Percentiles rank a stretch among this genome's conserved stretches.
Conservation (phyloP, 148 eudicot genomes). For the Rhododendron simsii region DNA sequence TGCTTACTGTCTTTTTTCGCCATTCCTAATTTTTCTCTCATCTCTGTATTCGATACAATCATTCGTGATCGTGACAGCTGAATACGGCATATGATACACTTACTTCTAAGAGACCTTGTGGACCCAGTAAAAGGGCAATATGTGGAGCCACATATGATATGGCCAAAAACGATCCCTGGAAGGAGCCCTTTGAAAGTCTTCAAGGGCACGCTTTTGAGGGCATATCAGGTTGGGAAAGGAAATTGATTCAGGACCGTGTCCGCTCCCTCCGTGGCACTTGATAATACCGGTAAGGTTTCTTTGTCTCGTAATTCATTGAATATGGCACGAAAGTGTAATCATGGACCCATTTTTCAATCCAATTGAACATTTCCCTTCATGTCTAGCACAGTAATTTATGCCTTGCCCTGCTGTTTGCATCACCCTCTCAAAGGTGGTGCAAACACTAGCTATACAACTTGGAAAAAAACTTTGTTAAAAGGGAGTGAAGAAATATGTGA, state of each 20-base stretch:
- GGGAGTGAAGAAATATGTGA: background rate
- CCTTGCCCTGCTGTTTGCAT: background rate
- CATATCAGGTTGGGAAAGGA: constrained; percentile 80
- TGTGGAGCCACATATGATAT: constrained; percentile 92
- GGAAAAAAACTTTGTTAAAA: background rate
- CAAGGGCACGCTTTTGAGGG: constrained; percentile 73
- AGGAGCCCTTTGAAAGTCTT: constrained; percentile 82
- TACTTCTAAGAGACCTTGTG: constrained; percentile 81
- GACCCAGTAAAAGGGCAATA: constrained; percentile 78
- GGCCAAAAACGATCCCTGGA: constrained; percentile 65
- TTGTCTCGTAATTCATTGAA: background rate
- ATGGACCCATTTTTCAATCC: background rate
- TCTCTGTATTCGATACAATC: background rate
- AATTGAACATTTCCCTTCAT: background rate
- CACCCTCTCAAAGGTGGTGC: background rate
- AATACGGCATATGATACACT: constrained; percentile 57
- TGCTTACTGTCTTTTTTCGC: background rate
- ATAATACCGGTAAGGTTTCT: constrained; percentile 9
- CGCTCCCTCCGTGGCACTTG: constrained; percentile 67
- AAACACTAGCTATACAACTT: background rate
- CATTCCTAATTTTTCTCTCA: background rate
- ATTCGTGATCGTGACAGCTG: constrained; percentile 39
- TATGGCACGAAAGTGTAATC: background rate
- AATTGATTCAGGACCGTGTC: constrained; percentile 75
- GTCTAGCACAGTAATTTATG: background rate